Percentiles rank a stretch among this genome's conserved stretches.
These are phyloP conservation scores for Acacia crassicarpa DNA, from an alignment of 306 rosid species.

Conservation along the genomic window DNA sequence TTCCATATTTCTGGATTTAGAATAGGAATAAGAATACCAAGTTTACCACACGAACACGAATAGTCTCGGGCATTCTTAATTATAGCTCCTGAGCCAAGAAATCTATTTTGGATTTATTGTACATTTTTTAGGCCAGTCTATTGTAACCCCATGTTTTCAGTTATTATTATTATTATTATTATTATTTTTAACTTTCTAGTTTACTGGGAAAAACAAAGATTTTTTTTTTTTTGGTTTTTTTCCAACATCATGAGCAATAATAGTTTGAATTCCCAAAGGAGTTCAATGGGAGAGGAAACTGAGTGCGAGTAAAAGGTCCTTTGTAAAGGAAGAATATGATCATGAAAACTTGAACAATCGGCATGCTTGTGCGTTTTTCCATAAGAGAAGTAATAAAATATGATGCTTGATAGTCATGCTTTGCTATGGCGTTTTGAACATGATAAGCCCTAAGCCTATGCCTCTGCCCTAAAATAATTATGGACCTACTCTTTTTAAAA, in stretches of 20 bases:
- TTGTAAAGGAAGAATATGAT: background rate
- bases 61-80: no score
- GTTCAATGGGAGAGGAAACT: background rate
- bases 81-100: no score
- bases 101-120: no score
- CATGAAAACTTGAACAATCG: background rate
- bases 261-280: background rate
- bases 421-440: background rate
- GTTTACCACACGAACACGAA: no score
- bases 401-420: background rate
- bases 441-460: background rate
- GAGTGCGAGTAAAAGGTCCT: background rate
- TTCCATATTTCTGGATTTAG: no score
- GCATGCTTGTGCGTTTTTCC: background rate
- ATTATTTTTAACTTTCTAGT: no score
- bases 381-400: background rate
- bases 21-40: no score
- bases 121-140: no score
- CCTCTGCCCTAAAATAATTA: background rate
- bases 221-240: background rate
- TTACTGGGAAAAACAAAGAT: no score
- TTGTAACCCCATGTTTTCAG: no score
- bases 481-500: background rate
- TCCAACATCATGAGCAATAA: background rate
- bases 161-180: no score